phyloP scores from a whole-genome alignment of 257 asterid species.

The Capsicum rhomboideum region DNA sequence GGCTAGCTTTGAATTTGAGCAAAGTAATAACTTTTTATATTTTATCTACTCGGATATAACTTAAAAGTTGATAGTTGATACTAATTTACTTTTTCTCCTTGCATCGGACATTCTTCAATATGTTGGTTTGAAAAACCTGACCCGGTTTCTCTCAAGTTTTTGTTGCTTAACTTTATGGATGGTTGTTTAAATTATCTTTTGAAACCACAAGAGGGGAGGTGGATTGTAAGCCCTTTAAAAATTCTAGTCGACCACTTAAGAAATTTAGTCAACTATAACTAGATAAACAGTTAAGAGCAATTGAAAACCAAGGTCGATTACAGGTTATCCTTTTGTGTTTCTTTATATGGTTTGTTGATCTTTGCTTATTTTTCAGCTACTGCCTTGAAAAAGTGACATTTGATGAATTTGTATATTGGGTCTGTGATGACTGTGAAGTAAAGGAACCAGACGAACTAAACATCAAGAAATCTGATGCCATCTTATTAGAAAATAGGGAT shows the following conservation, averaged over 20 bases:
- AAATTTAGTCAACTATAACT: background rate
- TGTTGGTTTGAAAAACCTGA: background rate
- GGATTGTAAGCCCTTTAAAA: background rate
- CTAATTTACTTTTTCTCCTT: background rate
- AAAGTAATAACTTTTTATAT: background rate
- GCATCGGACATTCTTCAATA: background rate
- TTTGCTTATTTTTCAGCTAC: conserved; percentile 11
- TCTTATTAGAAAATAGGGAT: background rate
- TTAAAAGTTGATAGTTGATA: background rate
- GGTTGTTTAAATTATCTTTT: background rate
- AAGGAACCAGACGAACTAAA: background rate
- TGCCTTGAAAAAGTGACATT: conserved; percentile 9
- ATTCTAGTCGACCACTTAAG: background rate
- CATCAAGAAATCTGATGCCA: background rate
- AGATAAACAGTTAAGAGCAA: background rate
- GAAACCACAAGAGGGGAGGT: background rate
- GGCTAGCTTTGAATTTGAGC: background rate
- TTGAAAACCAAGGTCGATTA: background rate
- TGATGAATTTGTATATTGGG: conserved; percentile 10
- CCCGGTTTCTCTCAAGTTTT: background rate
- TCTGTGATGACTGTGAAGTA: conserved; percentile 9
- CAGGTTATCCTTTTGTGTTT: background rate
- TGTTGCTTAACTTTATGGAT: background rate
- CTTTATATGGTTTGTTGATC: background rate
- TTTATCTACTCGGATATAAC: background rate